Conservation (phyloP, 2,329 filamentous ascomycete genomes). For the Sporothrix globosa region DNA sequence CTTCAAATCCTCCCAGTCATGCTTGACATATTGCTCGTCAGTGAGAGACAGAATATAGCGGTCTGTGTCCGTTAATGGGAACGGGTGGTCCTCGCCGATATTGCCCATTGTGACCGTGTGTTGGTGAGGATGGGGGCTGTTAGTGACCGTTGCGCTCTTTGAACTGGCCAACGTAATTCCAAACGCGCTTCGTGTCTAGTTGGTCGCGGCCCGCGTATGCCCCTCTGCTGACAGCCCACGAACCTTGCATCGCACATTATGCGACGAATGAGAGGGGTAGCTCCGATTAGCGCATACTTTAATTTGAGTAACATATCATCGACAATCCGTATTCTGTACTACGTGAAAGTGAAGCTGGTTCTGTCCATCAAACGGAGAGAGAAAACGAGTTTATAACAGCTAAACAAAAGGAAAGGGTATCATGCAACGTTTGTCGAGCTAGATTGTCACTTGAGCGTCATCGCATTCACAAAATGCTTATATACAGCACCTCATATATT, state of each 20-base stretch:
- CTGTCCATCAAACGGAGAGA: not conserved
- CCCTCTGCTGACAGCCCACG: slow-evolving; percentile 12
- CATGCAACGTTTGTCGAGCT: not conserved
- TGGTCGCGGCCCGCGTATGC: slow-evolving; percentile 5
- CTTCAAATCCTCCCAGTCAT: slow-evolving; percentile 74
- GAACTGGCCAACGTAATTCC: not conserved
- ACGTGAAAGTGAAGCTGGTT: not conserved
- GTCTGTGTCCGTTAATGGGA: slow-evolving; percentile 63
- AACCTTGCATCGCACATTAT: not conserved
- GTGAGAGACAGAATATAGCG: slow-evolving; percentile 62
- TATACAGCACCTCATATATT: not conserved
- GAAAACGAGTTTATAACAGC: not conserved
- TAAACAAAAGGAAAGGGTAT: not conserved
- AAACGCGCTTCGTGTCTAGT: slow-evolving; percentile 24
- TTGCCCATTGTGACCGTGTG: slow-evolving; percentile 17
- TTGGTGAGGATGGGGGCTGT: not conserved
- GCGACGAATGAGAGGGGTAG: slow-evolving; percentile 15
- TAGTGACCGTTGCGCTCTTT: too few species aligned
- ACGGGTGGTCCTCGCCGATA: slow-evolving; percentile 52
- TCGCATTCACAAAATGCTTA: too few species aligned
- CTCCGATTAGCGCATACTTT: slow-evolving; percentile 16
- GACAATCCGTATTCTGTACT: not conserved
- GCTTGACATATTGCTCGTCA: slow-evolving; percentile 70
- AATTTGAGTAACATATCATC: not conserved
- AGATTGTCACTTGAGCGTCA: not conserved